These are phyloP conservation scores for Neopestalotiopsis clavispora DNA, from an alignment of 2,329 filamentous ascomycete species.

Conservation along the genomic window DNA sequence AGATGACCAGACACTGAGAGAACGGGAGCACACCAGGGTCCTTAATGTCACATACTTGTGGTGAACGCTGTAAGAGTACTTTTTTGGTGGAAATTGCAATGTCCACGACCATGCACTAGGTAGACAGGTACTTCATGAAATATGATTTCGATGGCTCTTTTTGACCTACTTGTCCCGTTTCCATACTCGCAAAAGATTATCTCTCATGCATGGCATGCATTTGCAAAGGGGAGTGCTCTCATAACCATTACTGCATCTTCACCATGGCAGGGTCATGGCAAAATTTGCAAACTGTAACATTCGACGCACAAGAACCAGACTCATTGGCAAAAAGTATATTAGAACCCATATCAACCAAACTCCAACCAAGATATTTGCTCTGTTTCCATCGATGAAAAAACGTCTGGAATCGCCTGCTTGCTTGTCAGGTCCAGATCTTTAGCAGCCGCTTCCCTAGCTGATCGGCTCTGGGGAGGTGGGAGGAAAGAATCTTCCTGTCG, in stretches of 20 bases:
- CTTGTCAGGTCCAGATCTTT: slow-evolving; percentile 22
- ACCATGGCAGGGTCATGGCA: background rate
- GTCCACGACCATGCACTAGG: background rate
- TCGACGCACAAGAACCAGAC: slow-evolving; percentile 9
- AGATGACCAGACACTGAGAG: slow-evolving; percentile 15
- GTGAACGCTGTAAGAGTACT: slow-evolving; percentile 22
- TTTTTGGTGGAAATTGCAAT: background rate
- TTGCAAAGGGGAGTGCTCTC: background rate
- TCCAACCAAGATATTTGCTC: slow-evolving; percentile 51
- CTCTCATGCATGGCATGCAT: no score
- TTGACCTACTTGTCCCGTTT: no score
- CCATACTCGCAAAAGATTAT: no score
- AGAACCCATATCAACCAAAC: slow-evolving; percentile 50
- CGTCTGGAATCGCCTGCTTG: slow-evolving; percentile 19
- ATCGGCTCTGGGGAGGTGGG: slow-evolving; percentile 25
- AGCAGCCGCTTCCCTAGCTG: slow-evolving; percentile 18
- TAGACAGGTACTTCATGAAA: no score
- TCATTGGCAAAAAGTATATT: slow-evolving; percentile 39
- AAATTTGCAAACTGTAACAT: background rate
- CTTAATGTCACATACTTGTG: slow-evolving; percentile 35
- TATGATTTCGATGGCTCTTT: no score
- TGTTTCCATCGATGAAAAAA: slow-evolving; percentile 18
- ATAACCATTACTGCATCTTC: background rate
- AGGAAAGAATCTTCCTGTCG: background rate
- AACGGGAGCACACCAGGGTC: slow-evolving; percentile 33